Evolutionary conservation across 2,329 filamentous ascomycete species (phyloP).

Genomic region (Coniochaeta sp.): DNA sequence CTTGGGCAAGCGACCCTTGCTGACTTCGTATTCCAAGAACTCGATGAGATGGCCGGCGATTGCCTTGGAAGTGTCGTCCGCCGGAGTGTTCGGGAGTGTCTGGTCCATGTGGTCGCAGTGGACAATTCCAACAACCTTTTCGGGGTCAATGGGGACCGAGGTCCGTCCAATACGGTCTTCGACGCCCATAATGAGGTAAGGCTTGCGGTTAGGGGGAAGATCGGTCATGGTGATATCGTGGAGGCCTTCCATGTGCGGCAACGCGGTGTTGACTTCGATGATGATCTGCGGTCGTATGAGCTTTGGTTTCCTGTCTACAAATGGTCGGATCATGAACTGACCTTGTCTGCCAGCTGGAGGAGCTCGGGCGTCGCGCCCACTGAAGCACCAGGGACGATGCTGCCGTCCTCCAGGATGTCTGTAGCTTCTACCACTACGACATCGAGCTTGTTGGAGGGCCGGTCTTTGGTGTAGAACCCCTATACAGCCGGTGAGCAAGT

Average conservation of each 20-base stretch:
- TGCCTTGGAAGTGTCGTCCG: conserved; percentile 62
- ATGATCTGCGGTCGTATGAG: conserved; percentile 48
- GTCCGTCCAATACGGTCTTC: conserved; percentile 81
- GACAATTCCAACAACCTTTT: conserved; percentile 77
- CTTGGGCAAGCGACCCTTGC: conserved; percentile 65
- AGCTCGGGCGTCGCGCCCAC: conserved; percentile 82
- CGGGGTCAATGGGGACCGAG: conserved; percentile 73
- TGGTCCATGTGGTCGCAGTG: conserved; percentile 79
- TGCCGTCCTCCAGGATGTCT: conserved; percentile 81
- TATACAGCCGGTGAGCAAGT: conserved; percentile 20
- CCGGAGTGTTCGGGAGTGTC: conserved; percentile 65
- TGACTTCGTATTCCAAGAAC: conserved; percentile 76
- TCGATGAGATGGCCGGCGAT: conserved; percentile 80
- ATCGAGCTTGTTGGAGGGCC: conserved; percentile 66
- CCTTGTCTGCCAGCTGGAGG: conserved; percentile 85
- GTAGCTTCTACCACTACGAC: conserved; percentile 81
- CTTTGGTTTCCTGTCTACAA: not conserved
- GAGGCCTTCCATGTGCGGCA: conserved; percentile 77
- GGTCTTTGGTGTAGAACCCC: conserved; percentile 79
- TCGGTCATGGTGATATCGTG: conserved; percentile 92
- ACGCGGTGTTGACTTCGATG: conserved; percentile 84
- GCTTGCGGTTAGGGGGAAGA: conserved; percentile 71
- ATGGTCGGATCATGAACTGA: conserved; percentile 15
- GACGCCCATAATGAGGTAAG: conserved; percentile 76
- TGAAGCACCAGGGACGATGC: conserved; percentile 79